Evolutionary conservation across 441 rosid species (phyloP).

Genomic region (Populus hybrid): DNA sequence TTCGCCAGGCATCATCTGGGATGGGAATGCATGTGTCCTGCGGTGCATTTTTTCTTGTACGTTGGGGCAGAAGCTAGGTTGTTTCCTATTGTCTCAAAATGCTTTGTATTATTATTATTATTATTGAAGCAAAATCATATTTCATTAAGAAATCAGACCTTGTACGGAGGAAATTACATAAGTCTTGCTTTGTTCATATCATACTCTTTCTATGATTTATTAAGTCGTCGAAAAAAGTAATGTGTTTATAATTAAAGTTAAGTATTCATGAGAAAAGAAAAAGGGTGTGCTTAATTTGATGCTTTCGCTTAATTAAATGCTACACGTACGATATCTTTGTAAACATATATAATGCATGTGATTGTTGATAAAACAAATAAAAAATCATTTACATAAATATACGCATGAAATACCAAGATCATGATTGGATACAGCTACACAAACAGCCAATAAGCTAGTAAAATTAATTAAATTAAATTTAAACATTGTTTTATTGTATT

Average conservation of each 20-base stretch:
- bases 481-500: neutral
- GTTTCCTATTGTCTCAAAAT: too few relatives aligned
- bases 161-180: too few relatives aligned
- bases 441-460: neutral
- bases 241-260: neutral
- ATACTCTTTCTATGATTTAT: neutral
- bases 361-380: too few relatives aligned
- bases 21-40: neutral
- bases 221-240: constrained; percentile 13
- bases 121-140: too few relatives aligned
- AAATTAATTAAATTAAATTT: neutral
- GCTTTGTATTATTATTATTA: too few relatives aligned
- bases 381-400: neutral
- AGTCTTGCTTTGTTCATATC: neutral
- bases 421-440: neutral
- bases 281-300: constrained; percentile 1
- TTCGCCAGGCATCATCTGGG: neutral
- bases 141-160: too few relatives aligned
- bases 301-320: neutral
- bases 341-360: neutral
- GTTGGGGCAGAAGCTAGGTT: too few relatives aligned
- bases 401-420: neutral
- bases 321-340: neutral
- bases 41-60: neutral
- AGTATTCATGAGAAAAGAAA: neutral